Conservation (phyloP, 768 basidiomycete species). For the Tulasnella sp. region DNA sequence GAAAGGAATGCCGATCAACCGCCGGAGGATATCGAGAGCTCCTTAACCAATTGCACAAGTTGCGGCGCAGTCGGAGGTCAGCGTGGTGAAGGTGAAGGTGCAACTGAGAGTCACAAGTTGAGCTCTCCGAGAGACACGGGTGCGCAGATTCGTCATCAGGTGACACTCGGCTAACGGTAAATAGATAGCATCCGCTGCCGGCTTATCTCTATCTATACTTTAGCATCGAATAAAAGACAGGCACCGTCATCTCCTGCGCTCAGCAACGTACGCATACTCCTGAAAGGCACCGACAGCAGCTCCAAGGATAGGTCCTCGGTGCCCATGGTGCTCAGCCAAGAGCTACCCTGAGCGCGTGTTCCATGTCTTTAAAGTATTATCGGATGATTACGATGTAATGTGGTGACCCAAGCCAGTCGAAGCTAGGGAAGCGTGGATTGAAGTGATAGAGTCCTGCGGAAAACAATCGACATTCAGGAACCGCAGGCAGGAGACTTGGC, state of each 20-base stretch:
- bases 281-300: slow-evolving; percentile 54
- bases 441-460: slow-evolving; percentile 76
- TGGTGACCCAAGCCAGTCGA: slow-evolving; percentile 56
- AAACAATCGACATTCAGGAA: neutral
- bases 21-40: neutral
- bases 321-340: slow-evolving; percentile 73
- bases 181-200: neutral
- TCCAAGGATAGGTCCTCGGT: slow-evolving; percentile 65
- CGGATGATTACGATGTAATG: slow-evolving; percentile 79
- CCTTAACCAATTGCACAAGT: neutral
- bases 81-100: neutral
- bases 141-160: no score
- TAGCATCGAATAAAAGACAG: slow-evolving; percentile 64
- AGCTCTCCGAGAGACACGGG: no score
- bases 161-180: neutral
- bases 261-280: slow-evolving; percentile 56
- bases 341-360: slow-evolving; percentile 79
- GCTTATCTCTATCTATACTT: neutral
- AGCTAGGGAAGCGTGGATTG: slow-evolving; percentile 61
- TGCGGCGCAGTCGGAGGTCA: neutral
- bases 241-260: slow-evolving; percentile 87
- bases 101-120: neutral
- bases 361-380: slow-evolving; percentile 84
- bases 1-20: neutral
- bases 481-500: neutral